Percentiles rank a stretch among this genome's conserved stretches.
These are phyloP conservation scores for Candida sithepensis DNA, from an alignment of 805 yeast genomes.

Conservation along the genomic window DNA sequence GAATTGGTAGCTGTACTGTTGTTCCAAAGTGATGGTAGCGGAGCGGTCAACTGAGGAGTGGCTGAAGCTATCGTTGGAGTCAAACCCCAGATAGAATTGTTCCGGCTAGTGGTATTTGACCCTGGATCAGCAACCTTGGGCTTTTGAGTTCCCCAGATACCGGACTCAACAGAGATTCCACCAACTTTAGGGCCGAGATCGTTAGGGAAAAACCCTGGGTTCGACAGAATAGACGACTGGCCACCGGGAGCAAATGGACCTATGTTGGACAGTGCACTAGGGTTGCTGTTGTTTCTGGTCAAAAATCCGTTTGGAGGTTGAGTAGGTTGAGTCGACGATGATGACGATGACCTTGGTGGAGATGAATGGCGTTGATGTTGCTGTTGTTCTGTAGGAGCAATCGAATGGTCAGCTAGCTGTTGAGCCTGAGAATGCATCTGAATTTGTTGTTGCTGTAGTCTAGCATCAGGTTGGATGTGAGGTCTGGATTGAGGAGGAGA, in stretches of 20 bases:
- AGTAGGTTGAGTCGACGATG: constrained; percentile 1
- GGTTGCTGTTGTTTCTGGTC: constrained; percentile 11
- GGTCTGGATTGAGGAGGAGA: background rate
- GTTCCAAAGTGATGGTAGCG: constrained; percentile 14
- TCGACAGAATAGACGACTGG: constrained; percentile 3
- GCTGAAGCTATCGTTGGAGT: constrained; percentile 1
- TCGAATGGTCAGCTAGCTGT: background rate
- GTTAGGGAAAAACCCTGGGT: constrained; percentile 7
- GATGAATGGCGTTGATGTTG: constrained; percentile 3
- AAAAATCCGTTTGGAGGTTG: constrained; percentile 7
- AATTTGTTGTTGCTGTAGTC: constrained; percentile 2
- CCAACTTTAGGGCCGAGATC: constrained; percentile 4
- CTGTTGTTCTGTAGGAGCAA: background rate
- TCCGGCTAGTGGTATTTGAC: constrained; percentile 11
- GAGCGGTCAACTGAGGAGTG: background rate
- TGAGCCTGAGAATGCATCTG: background rate
- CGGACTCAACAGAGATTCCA: constrained; percentile 1
- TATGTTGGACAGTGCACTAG: constrained; percentile 7
- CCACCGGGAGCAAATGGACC: background rate
- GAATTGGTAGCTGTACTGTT: background rate
- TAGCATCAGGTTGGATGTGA: background rate
- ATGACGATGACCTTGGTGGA: background rate
- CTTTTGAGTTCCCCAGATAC: constrained; percentile 14
- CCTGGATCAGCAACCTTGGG: constrained; percentile 1
- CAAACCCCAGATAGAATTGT: constrained; percentile 23